These are phyloP conservation scores for Yamadazyma songkhlaensis DNA, from an alignment of 1,139 yeast species.

Conservation along the genomic window DNA sequence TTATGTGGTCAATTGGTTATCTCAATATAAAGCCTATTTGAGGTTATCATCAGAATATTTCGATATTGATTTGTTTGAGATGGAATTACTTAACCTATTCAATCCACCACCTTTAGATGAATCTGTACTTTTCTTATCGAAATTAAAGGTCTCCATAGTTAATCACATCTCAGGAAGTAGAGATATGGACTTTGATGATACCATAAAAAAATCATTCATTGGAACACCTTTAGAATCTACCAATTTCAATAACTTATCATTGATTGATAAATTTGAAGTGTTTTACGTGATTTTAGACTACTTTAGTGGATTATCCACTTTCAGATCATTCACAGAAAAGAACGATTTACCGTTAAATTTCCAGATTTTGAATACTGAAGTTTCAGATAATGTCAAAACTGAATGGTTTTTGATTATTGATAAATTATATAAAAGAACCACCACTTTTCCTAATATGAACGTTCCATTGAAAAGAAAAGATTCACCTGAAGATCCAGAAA, in stretches of 20 bases:
- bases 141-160: conserved; percentile 40
- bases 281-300: conserved; percentile 40
- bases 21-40: conserved; percentile 42
- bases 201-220: conserved; percentile 32
- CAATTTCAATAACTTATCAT: conserved; percentile 34
- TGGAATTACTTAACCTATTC: conserved; percentile 46
- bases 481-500: conserved; percentile 34
- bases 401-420: conserved; percentile 44
- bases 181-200: conserved; percentile 13
- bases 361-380: conserved; percentile 24
- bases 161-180: conserved; percentile 12
- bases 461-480: conserved; percentile 42
- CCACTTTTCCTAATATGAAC: conserved; percentile 26
- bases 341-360: conserved; percentile 27
- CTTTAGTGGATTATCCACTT: conserved; percentile 33
- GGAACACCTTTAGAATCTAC: conserved; percentile 31
- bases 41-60: conserved; percentile 45
- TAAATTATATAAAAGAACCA: conserved; percentile 38
- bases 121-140: conserved; percentile 35
- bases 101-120: conserved; percentile 35
- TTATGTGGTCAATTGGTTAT: conserved; percentile 52
- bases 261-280: conserved; percentile 47
- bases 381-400: conserved; percentile 14
- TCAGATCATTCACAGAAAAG: conserved; percentile 44
- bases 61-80: conserved; percentile 54